Percentiles rank a stretch among this genome's conserved stretches.
phyloP scores from a whole-genome alignment of 1,139 yeast species.

The Saccharomyces hybrid region DNA sequence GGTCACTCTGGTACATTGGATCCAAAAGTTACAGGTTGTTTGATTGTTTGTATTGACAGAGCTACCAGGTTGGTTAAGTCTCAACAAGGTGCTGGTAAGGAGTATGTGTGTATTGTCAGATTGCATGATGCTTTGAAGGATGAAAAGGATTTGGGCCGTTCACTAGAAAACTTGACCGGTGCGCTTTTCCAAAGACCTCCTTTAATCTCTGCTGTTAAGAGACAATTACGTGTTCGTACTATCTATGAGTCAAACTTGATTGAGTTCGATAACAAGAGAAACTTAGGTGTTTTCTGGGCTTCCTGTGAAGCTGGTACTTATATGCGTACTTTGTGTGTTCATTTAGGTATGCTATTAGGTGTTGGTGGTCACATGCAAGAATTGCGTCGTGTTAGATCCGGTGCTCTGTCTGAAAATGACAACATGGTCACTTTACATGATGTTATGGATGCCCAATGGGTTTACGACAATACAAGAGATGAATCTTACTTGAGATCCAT shows the following conservation, averaged over 20 bases:
- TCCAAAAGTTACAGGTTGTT: conserved; percentile 97
- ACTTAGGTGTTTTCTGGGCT: conserved; percentile 98
- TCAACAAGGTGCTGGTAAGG: conserved; percentile 99
- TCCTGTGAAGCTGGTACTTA: conserved; percentile 99
- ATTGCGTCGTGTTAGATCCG: conserved; percentile 97
- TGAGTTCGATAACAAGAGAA: conserved; percentile 95
- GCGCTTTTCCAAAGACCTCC: conserved; percentile 99
- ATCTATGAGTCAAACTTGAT: conserved; percentile 91
- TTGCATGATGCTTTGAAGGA: conserved; percentile 88
- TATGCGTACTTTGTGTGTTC: conserved; percentile 98
- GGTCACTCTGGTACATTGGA: conserved; percentile 99
- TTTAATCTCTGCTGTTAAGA: conserved; percentile 94
- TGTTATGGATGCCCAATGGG: conserved; percentile 96
- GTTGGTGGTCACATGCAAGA: conserved; percentile 99
- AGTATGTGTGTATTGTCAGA: conserved; percentile 95
- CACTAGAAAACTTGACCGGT: conserved; percentile 92
- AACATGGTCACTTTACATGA: conserved; percentile 93
- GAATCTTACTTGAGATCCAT: conserved; percentile 91
- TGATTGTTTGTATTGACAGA: conserved; percentile 94
- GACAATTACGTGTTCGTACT: conserved; percentile 97
- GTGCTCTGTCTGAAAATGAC: conserved; percentile 87
- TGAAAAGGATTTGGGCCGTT: conserved; percentile 80
- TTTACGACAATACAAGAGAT: conserved; percentile 93
- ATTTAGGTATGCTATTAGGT: conserved; percentile 93
- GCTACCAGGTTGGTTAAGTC: conserved; percentile 97